Conservation (phyloP, 164 flowering plant genomes). For the Paratinospora sagittata region DNA sequence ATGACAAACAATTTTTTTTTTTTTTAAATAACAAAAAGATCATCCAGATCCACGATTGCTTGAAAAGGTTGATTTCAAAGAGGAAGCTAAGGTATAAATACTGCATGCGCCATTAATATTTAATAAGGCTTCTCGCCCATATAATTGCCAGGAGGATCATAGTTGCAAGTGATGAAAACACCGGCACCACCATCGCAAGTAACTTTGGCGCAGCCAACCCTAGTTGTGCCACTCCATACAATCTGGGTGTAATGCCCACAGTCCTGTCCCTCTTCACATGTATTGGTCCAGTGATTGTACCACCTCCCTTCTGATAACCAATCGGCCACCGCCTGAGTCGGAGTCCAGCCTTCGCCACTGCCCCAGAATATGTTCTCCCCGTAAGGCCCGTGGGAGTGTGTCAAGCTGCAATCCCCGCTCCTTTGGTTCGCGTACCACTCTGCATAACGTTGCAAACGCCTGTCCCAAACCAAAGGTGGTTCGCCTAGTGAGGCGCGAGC, state of each 20-base stretch:
- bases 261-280: not conserved
- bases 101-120: not conserved
- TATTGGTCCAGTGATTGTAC: slow-evolving; percentile 1
- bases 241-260: slow-evolving; percentile 9
- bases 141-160: slow-evolving; percentile 5
- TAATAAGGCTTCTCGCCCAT: slow-evolving; percentile 3
- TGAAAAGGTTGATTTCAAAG: no score
- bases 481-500: not conserved
- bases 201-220: slow-evolving; percentile 3
- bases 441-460: not conserved
- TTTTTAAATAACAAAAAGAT: no score
- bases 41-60: no score
- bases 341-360: not conserved
- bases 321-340: slow-evolving; percentile 1
- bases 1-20: no score
- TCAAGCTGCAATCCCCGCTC: not conserved
- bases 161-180: slow-evolving; percentile 8
- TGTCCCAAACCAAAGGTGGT: not conserved
- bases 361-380: slow-evolving; percentile 7
- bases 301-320: not conserved
- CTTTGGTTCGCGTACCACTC: slow-evolving; percentile 5
- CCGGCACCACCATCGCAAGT: not conserved
- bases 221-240: slow-evolving; percentile 2
- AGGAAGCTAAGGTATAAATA: no score
- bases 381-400: not conserved